phyloP scores from a whole-genome alignment of 2,329 filamentous ascomycete species.

The Fusarium austroafricanum region DNA sequence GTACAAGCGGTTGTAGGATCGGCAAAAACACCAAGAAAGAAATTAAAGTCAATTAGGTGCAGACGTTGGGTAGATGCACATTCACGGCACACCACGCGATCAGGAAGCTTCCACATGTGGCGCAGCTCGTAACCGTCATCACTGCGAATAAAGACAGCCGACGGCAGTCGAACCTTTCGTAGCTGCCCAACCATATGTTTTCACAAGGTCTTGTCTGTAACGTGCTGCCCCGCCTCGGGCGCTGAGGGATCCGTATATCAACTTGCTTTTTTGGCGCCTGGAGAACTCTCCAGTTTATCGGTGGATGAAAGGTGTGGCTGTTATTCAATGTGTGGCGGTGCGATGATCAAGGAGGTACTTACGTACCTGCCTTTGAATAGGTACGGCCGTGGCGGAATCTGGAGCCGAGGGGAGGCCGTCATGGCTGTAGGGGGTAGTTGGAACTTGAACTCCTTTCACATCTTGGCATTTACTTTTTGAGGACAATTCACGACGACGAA shows the following conservation, averaged over 20 bases:
- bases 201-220: not conserved
- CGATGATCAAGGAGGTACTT: slow-evolving; percentile 10
- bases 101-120: slow-evolving; percentile 21
- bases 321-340: slow-evolving; percentile 30
- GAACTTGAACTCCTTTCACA: slow-evolving; percentile 37
- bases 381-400: slow-evolving; percentile 29
- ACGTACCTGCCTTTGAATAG: slow-evolving; percentile 21
- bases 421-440: slow-evolving; percentile 23
- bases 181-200: slow-evolving; percentile 30
- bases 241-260: not conserved
- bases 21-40: slow-evolving; percentile 10
- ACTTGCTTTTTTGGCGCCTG: slow-evolving; percentile 10
- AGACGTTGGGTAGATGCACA: slow-evolving; percentile 14
- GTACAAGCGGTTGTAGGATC: slow-evolving; percentile 10
- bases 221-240: slow-evolving; percentile 23
- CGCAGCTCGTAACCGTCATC: slow-evolving; percentile 22
- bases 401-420: slow-evolving; percentile 22
- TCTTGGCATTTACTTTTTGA: slow-evolving; percentile 12
- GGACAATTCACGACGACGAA: not conserved
- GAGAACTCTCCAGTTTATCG: slow-evolving; percentile 12
- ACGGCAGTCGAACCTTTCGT: not conserved
- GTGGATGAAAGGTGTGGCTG: slow-evolving; percentile 1
- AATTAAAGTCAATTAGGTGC: not conserved
- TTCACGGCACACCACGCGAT: slow-evolving; percentile 6
- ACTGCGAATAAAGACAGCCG: slow-evolving; percentile 2